Evolutionary conservation across 768 basidiomycete genomes (phyloP).

Genomic region (Tremella yokohamensis): DNA sequence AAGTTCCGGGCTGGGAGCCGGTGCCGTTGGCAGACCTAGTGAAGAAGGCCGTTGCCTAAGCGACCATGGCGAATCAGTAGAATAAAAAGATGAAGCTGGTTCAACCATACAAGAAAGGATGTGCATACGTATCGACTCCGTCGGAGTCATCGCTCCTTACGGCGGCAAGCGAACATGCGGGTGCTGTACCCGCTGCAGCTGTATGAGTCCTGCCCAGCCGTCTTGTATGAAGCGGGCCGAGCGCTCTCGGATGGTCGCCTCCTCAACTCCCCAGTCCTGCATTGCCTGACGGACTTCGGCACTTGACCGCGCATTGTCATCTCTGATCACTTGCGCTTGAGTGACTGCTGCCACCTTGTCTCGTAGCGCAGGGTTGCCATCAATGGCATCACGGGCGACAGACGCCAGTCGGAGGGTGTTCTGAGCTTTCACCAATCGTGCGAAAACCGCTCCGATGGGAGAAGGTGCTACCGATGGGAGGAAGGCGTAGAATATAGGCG

Average conservation of each 20-base stretch:
- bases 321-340: background rate
- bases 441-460: slow-evolving; percentile 12
- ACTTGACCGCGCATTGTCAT: slow-evolving; percentile 19
- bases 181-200: too few species aligned
- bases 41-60: too few species aligned
- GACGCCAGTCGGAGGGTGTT: slow-evolving; percentile 31
- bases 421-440: slow-evolving; percentile 17
- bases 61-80: too few species aligned
- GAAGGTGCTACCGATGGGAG: slow-evolving; percentile 19
- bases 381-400: slow-evolving; percentile 14
- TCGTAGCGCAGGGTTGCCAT: background rate
- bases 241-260: slow-evolving; percentile 11
- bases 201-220: slow-evolving; percentile 28
- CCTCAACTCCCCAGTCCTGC: slow-evolving; percentile 12
- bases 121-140: too few species aligned
- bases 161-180: too few species aligned
- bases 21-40: too few species aligned
- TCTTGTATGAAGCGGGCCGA: slow-evolving; percentile 25
- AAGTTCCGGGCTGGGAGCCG: too few species aligned
- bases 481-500: slow-evolving; percentile 25
- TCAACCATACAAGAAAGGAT: too few species aligned
- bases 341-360: background rate
- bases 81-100: too few species aligned
- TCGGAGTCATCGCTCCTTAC: too few species aligned
- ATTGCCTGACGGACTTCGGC: slow-evolving; percentile 14